A percentile compares a stretch with the other conserved stretches of the same genome.
Conservation (phyloP, 2,329 filamentous ascomycete genomes). For the Endoconidiophora laricicola region DNA sequence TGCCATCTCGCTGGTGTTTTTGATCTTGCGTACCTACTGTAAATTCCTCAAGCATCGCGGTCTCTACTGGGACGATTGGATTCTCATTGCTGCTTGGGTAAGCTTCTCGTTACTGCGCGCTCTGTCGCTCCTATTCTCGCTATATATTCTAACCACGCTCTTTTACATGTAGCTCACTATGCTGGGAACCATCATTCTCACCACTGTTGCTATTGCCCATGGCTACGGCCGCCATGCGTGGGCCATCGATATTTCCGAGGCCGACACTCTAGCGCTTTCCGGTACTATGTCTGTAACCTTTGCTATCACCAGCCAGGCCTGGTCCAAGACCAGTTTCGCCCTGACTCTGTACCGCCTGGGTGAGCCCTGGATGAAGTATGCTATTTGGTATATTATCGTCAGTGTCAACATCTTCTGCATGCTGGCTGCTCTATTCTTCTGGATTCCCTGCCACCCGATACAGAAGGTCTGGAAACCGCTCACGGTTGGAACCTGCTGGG, state of each 20-base stretch:
- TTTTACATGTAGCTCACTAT: neutral
- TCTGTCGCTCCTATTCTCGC: neutral
- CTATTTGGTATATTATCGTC: constrained; percentile 18
- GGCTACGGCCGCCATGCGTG: constrained; percentile 15
- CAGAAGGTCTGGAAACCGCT: constrained; percentile 16
- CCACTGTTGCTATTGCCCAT: constrained; percentile 13
- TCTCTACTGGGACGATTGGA: constrained; percentile 24
- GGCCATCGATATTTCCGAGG: constrained; percentile 7
- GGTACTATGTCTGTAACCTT: constrained; percentile 9
- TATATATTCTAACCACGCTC: neutral
- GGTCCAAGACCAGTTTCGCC: constrained; percentile 18
- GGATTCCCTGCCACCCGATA: constrained; percentile 18
- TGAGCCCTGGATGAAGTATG: constrained; percentile 15
- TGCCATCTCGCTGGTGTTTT: constrained; percentile 8
- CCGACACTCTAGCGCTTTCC: constrained; percentile 3
- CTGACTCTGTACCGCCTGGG: constrained; percentile 18
- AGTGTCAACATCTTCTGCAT: constrained; percentile 16
- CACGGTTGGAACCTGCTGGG: constrained; percentile 16
- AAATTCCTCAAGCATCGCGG: constrained; percentile 21
- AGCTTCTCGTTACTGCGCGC: neutral
- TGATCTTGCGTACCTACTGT: constrained; percentile 22
- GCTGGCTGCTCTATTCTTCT: constrained; percentile 16
- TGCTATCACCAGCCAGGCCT: constrained; percentile 8
- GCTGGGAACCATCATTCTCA: constrained; percentile 12
- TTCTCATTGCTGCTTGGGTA: constrained; percentile 20